A percentile compares a stretch with the other conserved stretches of the same genome.
phyloP scores from a whole-genome alignment of 495 filamentous ascomycete species.

The Aspergillus diversus region DNA sequence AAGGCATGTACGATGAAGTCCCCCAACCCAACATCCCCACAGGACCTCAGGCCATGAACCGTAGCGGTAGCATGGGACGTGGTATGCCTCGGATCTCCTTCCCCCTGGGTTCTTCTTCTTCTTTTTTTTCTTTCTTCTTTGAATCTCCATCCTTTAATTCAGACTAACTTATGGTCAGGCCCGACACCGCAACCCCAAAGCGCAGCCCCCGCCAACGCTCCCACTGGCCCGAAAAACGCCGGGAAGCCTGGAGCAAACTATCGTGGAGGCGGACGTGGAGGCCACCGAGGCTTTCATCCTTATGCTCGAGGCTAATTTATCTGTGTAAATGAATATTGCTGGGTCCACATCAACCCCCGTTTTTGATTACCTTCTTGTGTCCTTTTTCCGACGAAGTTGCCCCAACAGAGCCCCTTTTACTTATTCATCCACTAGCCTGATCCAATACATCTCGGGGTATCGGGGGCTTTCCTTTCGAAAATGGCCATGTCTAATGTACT shows the following conservation, averaged over 20 bases:
- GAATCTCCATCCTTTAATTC: conserved; percentile 1
- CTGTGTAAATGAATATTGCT: conserved; percentile 5
- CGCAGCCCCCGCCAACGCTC: conserved; percentile 89
- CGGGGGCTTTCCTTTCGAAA: conserved; percentile 6
- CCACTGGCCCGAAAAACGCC: conserved; percentile 95
- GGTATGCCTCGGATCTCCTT: conserved; percentile 38
- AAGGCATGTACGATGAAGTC: conserved; percentile 99
- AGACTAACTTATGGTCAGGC: conserved; percentile 31
- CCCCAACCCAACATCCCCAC: conserved; percentile 76
- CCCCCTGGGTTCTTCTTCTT: neutral
- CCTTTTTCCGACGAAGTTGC: neutral
- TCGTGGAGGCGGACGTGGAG: conserved; percentile 87
- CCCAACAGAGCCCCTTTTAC: neutral
- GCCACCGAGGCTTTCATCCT: conserved; percentile 76
- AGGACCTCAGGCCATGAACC: conserved; percentile 55
- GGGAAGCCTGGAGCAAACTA: conserved; percentile 94
- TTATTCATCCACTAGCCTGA: neutral
- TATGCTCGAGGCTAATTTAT: conserved; percentile 56
- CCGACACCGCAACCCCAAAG: conserved; percentile 60
- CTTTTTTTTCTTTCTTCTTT: neutral
- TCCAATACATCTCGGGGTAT: neutral
- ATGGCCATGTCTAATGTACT: conserved; percentile 22
- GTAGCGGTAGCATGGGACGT: conserved; percentile 54
- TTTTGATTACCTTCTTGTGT: conserved; percentile 10
- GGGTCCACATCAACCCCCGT: conserved; percentile 3